These are phyloP conservation scores for Potentilla sterilis DNA, from an alignment of 306 rosid species.

Conservation along the genomic window DNA sequence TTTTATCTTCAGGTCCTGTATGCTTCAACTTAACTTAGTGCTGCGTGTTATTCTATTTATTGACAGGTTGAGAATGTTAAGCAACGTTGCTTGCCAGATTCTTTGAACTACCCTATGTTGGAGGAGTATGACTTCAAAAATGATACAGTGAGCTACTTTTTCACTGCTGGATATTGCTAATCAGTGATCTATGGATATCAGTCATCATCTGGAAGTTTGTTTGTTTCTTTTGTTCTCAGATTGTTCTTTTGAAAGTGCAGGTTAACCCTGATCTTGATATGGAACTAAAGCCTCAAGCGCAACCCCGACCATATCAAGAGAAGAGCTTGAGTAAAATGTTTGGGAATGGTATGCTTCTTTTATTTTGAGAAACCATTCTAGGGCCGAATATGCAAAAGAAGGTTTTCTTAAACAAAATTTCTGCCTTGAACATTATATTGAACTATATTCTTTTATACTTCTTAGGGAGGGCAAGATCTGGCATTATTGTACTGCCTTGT, in stretches of 20 bases:
- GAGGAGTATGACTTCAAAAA: constrained; percentile 97
- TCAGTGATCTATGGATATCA: constrained; percentile 5
- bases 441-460: constrained; percentile 20
- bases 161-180: not conserved
- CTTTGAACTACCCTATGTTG: constrained; percentile 91
- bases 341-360: constrained; percentile 69
- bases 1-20: too few relatives aligned
- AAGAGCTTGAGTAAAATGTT: constrained; percentile 98
- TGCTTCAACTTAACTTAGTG: not conserved
- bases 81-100: constrained; percentile 89
- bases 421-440: not conserved
- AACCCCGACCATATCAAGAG: constrained; percentile 96
- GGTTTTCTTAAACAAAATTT: too few relatives aligned
- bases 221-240: constrained; percentile 2
- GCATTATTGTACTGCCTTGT: constrained; percentile 93
- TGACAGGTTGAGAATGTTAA: constrained; percentile 93
- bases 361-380: not conserved
- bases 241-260: constrained; percentile 38
- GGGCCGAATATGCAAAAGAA: too few relatives aligned
- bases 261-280: constrained; percentile 92
- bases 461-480: constrained; percentile 92
- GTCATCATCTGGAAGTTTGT: constrained; percentile 18
- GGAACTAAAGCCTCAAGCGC: constrained; percentile 96
- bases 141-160: constrained; percentile 67
- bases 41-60: not conserved